Conservation (phyloP, 805 yeast genomes). For the Yarrowia sp. region DNA sequence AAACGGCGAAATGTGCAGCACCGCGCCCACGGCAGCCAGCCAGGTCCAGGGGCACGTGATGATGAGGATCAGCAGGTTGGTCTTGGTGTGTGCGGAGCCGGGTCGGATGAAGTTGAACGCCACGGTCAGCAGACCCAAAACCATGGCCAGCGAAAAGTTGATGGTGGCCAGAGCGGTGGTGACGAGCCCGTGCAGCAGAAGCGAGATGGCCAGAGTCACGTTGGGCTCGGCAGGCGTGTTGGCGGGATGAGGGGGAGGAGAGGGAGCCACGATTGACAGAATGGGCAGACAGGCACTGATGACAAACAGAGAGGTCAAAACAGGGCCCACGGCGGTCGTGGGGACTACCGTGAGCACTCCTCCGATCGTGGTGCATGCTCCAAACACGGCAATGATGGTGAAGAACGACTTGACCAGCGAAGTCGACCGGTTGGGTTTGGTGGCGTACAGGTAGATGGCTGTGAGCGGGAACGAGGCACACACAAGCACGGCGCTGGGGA, state of each 20-base stretch:
- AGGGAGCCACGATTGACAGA: conserved; percentile 41
- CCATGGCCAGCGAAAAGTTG: conserved; percentile 81
- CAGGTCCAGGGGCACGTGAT: conserved; percentile 60
- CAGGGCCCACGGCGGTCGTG: conserved; percentile 2
- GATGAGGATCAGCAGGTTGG: conserved; percentile 48
- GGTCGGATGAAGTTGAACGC: conserved; percentile 73
- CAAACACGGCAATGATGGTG: conserved; percentile 35
- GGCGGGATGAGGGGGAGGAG: conserved; percentile 16
- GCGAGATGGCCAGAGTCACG: conserved; percentile 55
- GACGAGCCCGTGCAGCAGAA: conserved; percentile 69
- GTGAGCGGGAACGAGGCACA: conserved; percentile 74
- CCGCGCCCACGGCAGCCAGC: conserved; percentile 48
- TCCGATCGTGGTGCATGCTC: conserved; percentile 15
- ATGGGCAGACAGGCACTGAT: conserved; percentile 16
- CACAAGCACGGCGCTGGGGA: conserved; percentile 81
- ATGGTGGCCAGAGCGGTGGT: conserved; percentile 77
- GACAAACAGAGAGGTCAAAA: conserved; percentile 21
- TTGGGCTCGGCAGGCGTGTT: conserved; percentile 29
- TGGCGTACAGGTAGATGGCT: conserved; percentile 55
- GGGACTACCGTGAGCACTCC: conserved; percentile 10
- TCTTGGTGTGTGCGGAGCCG: conserved; percentile 42
- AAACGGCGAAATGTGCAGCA: conserved; percentile 11
- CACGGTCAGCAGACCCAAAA: conserved; percentile 71
- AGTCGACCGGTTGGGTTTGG: conserved; percentile 1
- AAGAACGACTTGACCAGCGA: conserved; percentile 47